These are phyloP conservation scores for Stagonosporopsis chrysanthemi DNA, from an alignment of 2,329 filamentous ascomycete genomes.

Conservation along the genomic window DNA sequence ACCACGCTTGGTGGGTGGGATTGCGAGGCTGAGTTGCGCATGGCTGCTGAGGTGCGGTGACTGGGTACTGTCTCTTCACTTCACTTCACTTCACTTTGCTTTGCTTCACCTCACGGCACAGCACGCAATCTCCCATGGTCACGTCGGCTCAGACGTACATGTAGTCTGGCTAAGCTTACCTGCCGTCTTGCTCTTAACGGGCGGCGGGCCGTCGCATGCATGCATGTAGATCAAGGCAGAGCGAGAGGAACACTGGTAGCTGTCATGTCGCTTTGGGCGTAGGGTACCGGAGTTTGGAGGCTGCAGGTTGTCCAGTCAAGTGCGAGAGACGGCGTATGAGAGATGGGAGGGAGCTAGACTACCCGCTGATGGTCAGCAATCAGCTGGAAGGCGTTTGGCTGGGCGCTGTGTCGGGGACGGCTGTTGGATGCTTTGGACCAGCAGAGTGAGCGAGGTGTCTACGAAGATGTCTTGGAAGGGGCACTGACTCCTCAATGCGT, in stretches of 20 bases:
- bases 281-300: conserved; percentile 3
- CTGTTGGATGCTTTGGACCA: background rate
- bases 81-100: too few species aligned
- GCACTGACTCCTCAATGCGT: background rate
- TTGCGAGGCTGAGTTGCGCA: too few species aligned
- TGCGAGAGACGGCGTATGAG: background rate
- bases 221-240: conserved; percentile 18
- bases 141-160: background rate
- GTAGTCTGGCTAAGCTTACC: conserved; percentile 6
- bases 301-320: background rate
- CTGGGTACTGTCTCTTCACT: background rate
- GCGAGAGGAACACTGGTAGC: background rate
- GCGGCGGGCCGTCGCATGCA: conserved; percentile 11
- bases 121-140: too few species aligned
- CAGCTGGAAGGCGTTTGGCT: too few species aligned
- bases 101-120: too few species aligned
- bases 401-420: too few species aligned
- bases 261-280: conserved; percentile 6
- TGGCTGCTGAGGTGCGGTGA: too few species aligned
- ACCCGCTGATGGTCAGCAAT: background rate
- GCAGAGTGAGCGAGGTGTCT: background rate
- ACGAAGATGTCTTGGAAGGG: too few species aligned
- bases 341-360: background rate
- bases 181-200: background rate
- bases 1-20: too few species aligned